These are phyloP conservation scores for Vanderwaltozyma yarrowii DNA, from an alignment of 805 yeast genomes.

Conservation along the genomic window DNA sequence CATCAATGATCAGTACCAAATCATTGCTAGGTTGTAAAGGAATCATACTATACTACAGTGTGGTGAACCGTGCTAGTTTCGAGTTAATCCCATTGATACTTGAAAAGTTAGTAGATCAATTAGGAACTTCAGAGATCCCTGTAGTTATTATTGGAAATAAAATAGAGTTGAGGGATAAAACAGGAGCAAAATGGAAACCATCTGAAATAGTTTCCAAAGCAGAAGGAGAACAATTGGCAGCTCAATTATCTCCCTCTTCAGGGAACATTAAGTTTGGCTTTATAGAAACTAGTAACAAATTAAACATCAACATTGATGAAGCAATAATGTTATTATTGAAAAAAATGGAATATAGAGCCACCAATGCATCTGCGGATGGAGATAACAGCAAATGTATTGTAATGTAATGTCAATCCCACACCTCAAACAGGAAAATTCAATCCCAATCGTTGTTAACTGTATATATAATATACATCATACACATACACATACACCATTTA, in stretches of 20 bases:
- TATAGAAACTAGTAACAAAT: slow-evolving; percentile 22
- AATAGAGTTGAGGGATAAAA: slow-evolving; percentile 14
- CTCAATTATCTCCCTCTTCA: background rate
- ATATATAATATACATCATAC: too few species aligned
- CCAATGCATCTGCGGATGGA: slow-evolving; percentile 7
- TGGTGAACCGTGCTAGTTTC: slow-evolving; percentile 66
- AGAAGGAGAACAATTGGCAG: slow-evolving; percentile 13
- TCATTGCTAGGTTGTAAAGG: slow-evolving; percentile 71
- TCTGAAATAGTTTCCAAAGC: slow-evolving; percentile 7
- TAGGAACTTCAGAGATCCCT: slow-evolving; percentile 59
- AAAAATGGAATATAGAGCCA: slow-evolving; percentile 13
- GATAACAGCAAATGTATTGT: slow-evolving; percentile 9
- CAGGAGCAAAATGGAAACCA: background rate
- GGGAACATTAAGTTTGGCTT: slow-evolving; percentile 12
- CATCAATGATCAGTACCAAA: slow-evolving; percentile 67
- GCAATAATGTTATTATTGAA: slow-evolving; percentile 13
- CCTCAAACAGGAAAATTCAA: too few species aligned
- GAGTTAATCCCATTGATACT: slow-evolving; percentile 67
- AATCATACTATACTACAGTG: slow-evolving; percentile 70
- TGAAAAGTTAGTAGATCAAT: slow-evolving; percentile 70
- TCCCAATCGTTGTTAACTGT: too few species aligned
- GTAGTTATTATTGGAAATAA: slow-evolving; percentile 44
- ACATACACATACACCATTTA: too few species aligned
- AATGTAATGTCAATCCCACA: too few species aligned
- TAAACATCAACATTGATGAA: slow-evolving; percentile 17